These are phyloP conservation scores for Leavenworthia alabamica DNA, from an alignment of 345 rosid species.

Conservation along the genomic window DNA sequence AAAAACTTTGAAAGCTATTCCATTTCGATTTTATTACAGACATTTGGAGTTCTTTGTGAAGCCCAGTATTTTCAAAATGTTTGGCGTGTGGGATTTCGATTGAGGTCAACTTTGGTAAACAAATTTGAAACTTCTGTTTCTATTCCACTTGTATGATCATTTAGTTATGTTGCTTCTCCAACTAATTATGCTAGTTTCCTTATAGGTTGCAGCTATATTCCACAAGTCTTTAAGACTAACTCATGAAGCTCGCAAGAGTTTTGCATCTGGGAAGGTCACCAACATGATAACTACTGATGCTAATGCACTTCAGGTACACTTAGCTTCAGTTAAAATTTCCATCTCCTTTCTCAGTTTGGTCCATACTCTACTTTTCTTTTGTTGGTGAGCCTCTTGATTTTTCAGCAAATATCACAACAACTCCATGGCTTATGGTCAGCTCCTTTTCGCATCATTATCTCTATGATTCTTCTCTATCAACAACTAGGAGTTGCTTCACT, in stretches of 20 bases:
- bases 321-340: not conserved
- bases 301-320: conserved; percentile 70
- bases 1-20: not conserved
- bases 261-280: conserved; percentile 81
- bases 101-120: too few relatives aligned
- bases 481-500: conserved; percentile 89
- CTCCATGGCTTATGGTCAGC: conserved; percentile 94
- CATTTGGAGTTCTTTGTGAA: conserved; percentile 71
- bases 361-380: not conserved
- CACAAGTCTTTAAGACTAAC: conserved; percentile 75
- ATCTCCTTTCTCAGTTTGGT: conserved; percentile 9
- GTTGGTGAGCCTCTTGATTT: not conserved
- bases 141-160: too few relatives aligned
- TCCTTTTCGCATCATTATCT: conserved; percentile 74
- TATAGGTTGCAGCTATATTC: conserved; percentile 65
- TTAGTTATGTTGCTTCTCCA: too few relatives aligned
- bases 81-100: too few relatives aligned
- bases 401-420: conserved; percentile 80
- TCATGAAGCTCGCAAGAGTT: conserved; percentile 78
- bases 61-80: conserved; percentile 39
- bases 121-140: too few relatives aligned
- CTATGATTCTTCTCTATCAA: conserved; percentile 84
- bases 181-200: too few relatives aligned
- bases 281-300: conserved; percentile 97
- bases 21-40: conserved; percentile 35